Percentiles rank a stretch among this genome's conserved stretches.
These are phyloP conservation scores for Paradendryphiella salina DNA, from an alignment of 2,329 filamentous ascomycete species.

Conservation along the genomic window DNA sequence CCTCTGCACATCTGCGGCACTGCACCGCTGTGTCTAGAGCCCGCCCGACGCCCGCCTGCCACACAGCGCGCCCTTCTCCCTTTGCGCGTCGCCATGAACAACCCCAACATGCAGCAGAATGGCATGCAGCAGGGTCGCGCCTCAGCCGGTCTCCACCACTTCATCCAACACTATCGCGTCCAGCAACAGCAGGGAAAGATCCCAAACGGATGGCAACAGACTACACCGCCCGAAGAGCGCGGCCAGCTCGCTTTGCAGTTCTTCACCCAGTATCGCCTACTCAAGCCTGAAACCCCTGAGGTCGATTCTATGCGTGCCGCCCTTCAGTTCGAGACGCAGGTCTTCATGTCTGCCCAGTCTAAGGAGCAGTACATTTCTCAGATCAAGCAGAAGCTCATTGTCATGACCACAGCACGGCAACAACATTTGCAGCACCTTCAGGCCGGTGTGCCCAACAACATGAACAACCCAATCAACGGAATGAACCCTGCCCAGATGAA, in stretches of 20 bases:
- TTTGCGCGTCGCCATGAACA: conserved; percentile 36
- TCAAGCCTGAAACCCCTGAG: conserved; percentile 39
- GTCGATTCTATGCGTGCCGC: conserved; percentile 34
- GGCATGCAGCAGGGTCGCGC: conserved; percentile 18
- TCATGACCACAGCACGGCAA: conserved; percentile 37
- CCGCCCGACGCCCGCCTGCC: conserved; percentile 5
- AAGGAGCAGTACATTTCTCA: conserved; percentile 40
- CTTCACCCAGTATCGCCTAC: conserved; percentile 39
- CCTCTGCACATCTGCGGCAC: conserved; percentile 20
- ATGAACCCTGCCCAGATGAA: conserved; percentile 42
- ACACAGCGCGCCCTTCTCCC: conserved; percentile 6
- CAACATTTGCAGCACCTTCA: conserved; percentile 36
- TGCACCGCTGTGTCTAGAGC: conserved; percentile 22
- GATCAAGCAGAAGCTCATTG: conserved; percentile 37
- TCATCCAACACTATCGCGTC: conserved; percentile 35
- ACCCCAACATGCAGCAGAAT: conserved; percentile 37
- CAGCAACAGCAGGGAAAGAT: conserved; percentile 34
- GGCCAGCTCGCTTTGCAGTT: conserved; percentile 39
- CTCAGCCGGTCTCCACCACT: conserved; percentile 28
- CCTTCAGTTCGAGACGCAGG: conserved; percentile 36
- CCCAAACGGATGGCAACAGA: conserved; percentile 42
- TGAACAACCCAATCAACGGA: conserved; percentile 35
- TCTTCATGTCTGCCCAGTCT: conserved; percentile 29
- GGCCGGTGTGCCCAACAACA: conserved; percentile 23
- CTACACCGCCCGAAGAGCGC: conserved; percentile 37